Evolutionary conservation across 306 rosid species (phyloP), one percentile per base, ranked within the genome.

Genomic region (Vigna unguiculata): DNA sequence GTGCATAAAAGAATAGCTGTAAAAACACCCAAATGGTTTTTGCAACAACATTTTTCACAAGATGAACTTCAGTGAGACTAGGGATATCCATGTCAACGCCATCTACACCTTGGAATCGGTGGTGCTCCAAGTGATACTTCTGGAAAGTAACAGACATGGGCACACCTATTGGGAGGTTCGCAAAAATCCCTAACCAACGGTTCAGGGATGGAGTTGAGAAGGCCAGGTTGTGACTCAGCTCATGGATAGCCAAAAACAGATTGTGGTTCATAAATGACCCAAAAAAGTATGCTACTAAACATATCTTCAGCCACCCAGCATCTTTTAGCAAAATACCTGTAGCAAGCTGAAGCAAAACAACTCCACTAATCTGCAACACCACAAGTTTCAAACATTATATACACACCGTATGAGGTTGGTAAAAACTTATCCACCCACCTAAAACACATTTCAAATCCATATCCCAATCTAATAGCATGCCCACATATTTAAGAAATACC

Each of bases 81-180:
- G 98, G 96, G 82, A 94, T 16, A 82, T 95, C 97, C 97, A 95
- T 92, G 71, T 95, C 97, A 47, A 95, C 70, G 30, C 97, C 96
- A 21, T 92, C 98, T 58, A 92, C 98, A 13, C 97, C 97, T 83
- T 95, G 97, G 86, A 85, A 95, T 9, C 93, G 91, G 47, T 95
- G 97, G 79, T 95, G 97, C 81, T 92, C 97, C 19, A 94, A 88
- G 87, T 94, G 98, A 86, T 91, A 94, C 83, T 94, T 94, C 32
- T 95, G 93, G 81, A 95, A 95, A 45, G 97, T 95, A 72, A 95
- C 94, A 8, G 96, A 90, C 98, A 95, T 90, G 9, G 97, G 98
- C 22, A 90, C 97, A 15, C 96, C 97, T 2, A 95, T 89, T 0
- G 98, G 98, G 71, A 95, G 97, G 89, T 95, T 95, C 59, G 98